Percentiles rank a stretch among this genome's conserved stretches.
These are phyloP conservation scores for Coelastrella sp. DNA, from an alignment of 139 green algal species.

Conservation along the genomic window DNA sequence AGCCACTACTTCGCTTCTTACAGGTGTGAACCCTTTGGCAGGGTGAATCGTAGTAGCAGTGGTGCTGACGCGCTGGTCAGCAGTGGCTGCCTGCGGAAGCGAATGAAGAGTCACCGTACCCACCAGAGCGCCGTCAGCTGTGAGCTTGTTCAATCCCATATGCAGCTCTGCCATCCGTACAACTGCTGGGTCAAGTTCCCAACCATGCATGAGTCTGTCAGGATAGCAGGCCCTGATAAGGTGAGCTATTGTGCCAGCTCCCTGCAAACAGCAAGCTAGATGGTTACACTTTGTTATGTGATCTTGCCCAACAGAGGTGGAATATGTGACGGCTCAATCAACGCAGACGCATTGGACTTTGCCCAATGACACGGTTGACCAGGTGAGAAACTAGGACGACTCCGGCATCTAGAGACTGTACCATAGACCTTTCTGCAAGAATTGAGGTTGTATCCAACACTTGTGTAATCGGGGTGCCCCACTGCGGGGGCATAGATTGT, in stretches of 20 bases:
- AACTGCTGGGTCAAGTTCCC: constrained; percentile 54
- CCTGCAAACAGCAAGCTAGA: background rate
- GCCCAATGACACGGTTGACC: too few relatives aligned
- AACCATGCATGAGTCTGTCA: constrained; percentile 36
- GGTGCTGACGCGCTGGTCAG: too few relatives aligned
- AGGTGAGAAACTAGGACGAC: too few relatives aligned
- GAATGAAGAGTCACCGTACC: background rate
- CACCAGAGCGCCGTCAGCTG: constrained; percentile 32
- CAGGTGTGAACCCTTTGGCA: too few relatives aligned
- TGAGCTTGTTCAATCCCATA: constrained; percentile 50
- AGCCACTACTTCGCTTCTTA: too few relatives aligned
- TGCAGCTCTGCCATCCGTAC: constrained; percentile 31
- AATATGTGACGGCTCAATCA: background rate
- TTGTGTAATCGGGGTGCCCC: too few relatives aligned
- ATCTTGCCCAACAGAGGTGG: background rate
- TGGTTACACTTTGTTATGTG: background rate
- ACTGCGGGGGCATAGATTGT: too few relatives aligned
- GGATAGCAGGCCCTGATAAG: constrained; percentile 33
- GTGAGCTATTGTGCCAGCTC: constrained; percentile 45
- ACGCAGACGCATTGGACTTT: background rate
- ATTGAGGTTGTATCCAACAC: too few relatives aligned
- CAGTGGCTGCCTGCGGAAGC: background rate
- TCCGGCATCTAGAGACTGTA: too few relatives aligned
- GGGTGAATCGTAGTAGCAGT: too few relatives aligned
- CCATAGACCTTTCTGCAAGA: too few relatives aligned